These are phyloP conservation scores for Penicillium pancosmium DNA, from an alignment of 495 filamentous ascomycete genomes.

Conservation along the genomic window DNA sequence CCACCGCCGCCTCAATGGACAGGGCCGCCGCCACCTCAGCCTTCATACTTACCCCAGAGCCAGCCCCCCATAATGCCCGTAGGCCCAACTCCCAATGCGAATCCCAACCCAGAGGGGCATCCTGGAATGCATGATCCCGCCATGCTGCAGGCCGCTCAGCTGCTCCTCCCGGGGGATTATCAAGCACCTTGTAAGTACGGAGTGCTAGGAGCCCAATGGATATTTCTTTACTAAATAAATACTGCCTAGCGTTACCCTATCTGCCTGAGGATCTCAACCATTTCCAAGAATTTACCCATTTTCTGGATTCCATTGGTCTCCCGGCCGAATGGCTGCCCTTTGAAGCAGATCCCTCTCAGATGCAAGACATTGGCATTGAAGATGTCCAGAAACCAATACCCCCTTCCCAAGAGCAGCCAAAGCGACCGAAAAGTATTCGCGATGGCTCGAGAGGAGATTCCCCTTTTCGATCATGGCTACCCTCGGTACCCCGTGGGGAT, in stretches of 20 bases:
- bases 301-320: constrained; percentile 44
- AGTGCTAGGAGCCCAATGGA: neutral
- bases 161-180: constrained; percentile 41
- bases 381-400: constrained; percentile 25
- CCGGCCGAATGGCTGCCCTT: constrained; percentile 44
- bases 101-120: constrained; percentile 19
- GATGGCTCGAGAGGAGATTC: constrained; percentile 41
- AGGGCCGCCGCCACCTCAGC: constrained; percentile 23
- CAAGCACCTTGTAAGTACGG: constrained; percentile 27
- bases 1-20: constrained; percentile 37
- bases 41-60: constrained; percentile 31
- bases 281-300: constrained; percentile 46
- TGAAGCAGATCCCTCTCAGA: constrained; percentile 31
- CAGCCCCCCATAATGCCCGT: constrained; percentile 26
- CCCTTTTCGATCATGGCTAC: constrained; percentile 45
- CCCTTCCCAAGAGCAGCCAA: constrained; percentile 25
- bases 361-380: constrained; percentile 28
- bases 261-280: constrained; percentile 43
- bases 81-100: constrained; percentile 18
- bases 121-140: constrained; percentile 41
- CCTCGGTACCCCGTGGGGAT: constrained; percentile 40
- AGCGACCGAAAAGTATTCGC: constrained; percentile 21
- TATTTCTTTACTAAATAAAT: neutral
- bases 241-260: constrained; percentile 35
- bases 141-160: constrained; percentile 44